Conservation (phyloP, 495 filamentous ascomycete genomes). For the Tuber aestivum region DNA sequence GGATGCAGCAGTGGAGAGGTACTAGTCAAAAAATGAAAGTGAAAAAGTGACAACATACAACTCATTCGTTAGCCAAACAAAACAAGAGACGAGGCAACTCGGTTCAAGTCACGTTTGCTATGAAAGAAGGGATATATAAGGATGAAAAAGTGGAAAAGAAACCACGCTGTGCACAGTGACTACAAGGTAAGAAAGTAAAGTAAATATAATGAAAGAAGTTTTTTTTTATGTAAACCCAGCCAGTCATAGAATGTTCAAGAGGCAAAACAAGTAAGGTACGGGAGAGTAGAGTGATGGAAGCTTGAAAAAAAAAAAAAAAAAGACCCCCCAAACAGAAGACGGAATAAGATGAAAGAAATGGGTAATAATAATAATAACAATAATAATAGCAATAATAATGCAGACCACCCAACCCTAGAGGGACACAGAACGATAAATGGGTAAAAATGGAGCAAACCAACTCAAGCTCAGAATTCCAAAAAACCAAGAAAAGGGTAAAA, state of each 20-base stretch:
- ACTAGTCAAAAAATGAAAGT: too few relatives aligned
- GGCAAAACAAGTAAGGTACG: not conserved
- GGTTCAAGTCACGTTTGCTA: not conserved
- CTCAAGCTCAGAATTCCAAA: not conserved
- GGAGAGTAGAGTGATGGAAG: constrained; percentile 3
- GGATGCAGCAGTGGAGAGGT: not conserved
- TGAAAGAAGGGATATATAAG: constrained; percentile 5
- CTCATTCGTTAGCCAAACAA: not conserved
- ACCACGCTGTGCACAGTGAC: not conserved
- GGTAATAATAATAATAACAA: not conserved
- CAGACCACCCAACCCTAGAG: not conserved
- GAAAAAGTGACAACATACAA: not conserved
- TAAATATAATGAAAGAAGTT: not conserved
- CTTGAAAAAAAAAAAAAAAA: constrained; percentile 3
- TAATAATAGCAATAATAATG: constrained; percentile 8
- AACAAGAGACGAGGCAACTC: not conserved
- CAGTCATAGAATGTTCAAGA: not conserved
- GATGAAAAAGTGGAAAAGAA: not conserved
- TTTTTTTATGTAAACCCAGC: constrained; percentile 8
- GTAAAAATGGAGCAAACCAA: not conserved
- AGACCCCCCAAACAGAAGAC: constrained; percentile 1
- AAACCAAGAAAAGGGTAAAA: not conserved
- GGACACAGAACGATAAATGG: not conserved
- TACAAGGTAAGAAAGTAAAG: constrained; percentile 1
- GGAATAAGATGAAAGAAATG: not conserved